Base-by-base conservation (phyloP, 352 stramenopile species). In the Globisporangium cylindrosporum region DNA sequence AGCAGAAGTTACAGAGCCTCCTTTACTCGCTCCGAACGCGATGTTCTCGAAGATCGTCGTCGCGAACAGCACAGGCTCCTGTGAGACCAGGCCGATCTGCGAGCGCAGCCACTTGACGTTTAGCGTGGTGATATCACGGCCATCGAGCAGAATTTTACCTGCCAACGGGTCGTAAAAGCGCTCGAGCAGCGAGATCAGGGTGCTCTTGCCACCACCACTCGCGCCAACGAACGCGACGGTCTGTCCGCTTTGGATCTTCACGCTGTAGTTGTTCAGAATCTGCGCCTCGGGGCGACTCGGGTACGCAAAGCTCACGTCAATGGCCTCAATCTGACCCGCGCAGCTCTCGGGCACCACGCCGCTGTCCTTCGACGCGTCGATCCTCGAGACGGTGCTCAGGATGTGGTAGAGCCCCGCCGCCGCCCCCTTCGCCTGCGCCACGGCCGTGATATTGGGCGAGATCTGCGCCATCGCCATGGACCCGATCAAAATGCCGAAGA, bases 41-140 rank as follows among this genome's bases (percentile, higher is more conserved):
- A 99, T 96, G 69, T 98, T 98, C n/a, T 98, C 83, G 3, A 71
- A 62, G 61, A 98, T 96, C 1, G 80, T 92, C n/a, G 77, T 84
- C 15, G 88, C 88, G 73, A 98, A 98, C 22, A 98, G 77, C 27
- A 91, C 89, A n/a, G 92, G 89, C 62, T 97, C 86, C 72, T 98
- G 93, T 0, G 78, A 89, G 0, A 95, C 87, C 0, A 97, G 67
- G 7, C 86, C 76, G 34, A 86, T 91, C 64, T 94, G 78, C 12
- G 76, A 70, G 9, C 87, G 77, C 24, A 92, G 72, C 70, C 75
- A 81, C 60, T 88, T 89, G 18, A 98, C 64, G 63, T 97, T 94
- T 6, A 97, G 59, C 29, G 87, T 84, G 61, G 68, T 78, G 34
- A 97, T 74, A 54, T 96, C 76, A 25, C 75, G 74, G 20, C 89